phyloP scores from a whole-genome alignment of 257 asterid genomes.

The Nicotiana otophora region DNA sequence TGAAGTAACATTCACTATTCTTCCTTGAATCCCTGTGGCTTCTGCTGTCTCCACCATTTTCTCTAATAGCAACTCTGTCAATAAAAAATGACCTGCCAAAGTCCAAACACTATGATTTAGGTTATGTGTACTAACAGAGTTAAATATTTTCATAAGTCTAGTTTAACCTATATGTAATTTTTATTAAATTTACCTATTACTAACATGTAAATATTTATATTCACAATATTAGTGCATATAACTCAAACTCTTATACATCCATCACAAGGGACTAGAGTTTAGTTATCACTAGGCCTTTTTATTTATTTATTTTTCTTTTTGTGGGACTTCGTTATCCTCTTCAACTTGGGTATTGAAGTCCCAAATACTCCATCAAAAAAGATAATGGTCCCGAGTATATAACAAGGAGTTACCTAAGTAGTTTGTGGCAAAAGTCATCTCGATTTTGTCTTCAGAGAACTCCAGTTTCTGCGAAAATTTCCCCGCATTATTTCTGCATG shows the following conservation, averaged over 20 bases:
- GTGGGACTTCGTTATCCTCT: too few species aligned
- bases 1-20: slow-evolving; percentile 87
- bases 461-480: slow-evolving; percentile 82
- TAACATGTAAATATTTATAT: too few species aligned
- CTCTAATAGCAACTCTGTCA: slow-evolving; percentile 75
- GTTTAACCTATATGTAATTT: too few species aligned
- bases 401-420: slow-evolving; percentile 47
- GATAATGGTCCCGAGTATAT: background rate
- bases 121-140: too few species aligned
- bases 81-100: slow-evolving; percentile 70
- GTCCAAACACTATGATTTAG: background rate
- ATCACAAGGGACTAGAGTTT: too few species aligned
- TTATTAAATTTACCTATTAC: too few species aligned
- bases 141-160: too few species aligned
- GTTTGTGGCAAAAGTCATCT: slow-evolving; percentile 92
- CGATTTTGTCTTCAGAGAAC: slow-evolving; percentile 86
- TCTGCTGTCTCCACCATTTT: slow-evolving; percentile 82
- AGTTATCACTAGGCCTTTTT: too few species aligned
- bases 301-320: too few species aligned
- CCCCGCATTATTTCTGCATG: slow-evolving; percentile 96
- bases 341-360: too few species aligned
- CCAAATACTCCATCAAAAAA: background rate
- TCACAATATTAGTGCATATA: too few species aligned
- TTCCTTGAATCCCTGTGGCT: slow-evolving; percentile 62
- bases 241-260: too few species aligned